Evolutionary conservation across 2,329 filamentous ascomycete species (phyloP), one percentile per base, ranked within the genome.

Genomic region (Alternaria ventricosa): DNA sequence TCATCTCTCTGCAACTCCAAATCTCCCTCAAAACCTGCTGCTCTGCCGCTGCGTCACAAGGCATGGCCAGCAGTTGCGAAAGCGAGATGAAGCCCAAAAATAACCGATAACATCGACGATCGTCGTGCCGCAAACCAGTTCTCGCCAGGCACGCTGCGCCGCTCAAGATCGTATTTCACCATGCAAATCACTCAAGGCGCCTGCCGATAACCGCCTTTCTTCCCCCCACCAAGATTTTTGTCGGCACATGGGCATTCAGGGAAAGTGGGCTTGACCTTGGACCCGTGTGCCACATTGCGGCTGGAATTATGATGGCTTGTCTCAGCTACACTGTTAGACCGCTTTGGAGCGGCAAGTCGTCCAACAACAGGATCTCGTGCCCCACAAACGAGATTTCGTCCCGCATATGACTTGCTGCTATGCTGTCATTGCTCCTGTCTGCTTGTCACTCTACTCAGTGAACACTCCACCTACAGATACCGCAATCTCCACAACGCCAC

Each of bases 81-180:
- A 41, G 36, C 18, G 36, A 50, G 22, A 53, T 53, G 46, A 33
- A 41, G 27, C 27, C 46, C 20, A 30, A 46, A 36, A 20, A 30
- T 30, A 58, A 11, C 47, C 55, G 28, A 30, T 30, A 36, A 15
- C 55, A 62, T 62, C 60, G 60, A 54, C 60, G 60, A 62, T 62
- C 55, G 47, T 20, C 15, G 8, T 47, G 60, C 28, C 11, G 27
- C 27, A 30, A 62, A 30, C 60, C 58, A 54, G 47, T 59, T 59
- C 60, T 59, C 22, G 60, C 41, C 60, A 59, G 60, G 55, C 60
- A 62, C 60, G 25, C 49, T 53, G 28, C 18, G 27, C 36, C 28
- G 55, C 47, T 62, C 27, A 36, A 25, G 22, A 62, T 62, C 60
- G 60, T 23, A 47, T 41, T 53, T 23, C 47, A 62, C 43, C 55